Conservation (phyloP, 1,284 basidiomycete genomes). For the Polyporus tsugae region DNA sequence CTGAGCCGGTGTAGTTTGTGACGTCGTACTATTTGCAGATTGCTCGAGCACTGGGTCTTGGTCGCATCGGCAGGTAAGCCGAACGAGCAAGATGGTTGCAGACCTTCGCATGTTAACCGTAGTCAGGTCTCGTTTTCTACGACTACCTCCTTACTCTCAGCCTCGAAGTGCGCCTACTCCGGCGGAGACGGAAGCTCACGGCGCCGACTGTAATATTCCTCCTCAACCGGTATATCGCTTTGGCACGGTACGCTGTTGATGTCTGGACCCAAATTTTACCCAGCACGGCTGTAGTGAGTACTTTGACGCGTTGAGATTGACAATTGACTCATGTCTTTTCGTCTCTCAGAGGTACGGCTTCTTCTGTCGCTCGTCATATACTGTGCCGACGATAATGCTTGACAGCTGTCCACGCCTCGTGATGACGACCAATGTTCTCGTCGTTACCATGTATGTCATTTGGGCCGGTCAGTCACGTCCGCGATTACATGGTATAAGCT, state of each 20-base stretch:
- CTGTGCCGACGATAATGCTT: not conserved
- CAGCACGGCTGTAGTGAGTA: not conserved
- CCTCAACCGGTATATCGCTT: slow-evolving; percentile 26
- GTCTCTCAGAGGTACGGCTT: not conserved
- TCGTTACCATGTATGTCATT: not conserved
- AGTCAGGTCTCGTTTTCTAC: slow-evolving; percentile 22
- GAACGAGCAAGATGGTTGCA: not conserved
- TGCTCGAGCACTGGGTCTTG: not conserved
- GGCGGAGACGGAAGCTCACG: slow-evolving; percentile 22
- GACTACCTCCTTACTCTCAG: slow-evolving; percentile 25
- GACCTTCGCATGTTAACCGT: not conserved
- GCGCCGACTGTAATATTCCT: slow-evolving; percentile 21
- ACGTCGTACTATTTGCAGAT: not conserved
- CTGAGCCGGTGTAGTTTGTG: no score
- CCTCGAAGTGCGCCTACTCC: slow-evolving; percentile 22
- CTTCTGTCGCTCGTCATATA: not conserved
- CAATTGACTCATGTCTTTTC: not conserved
- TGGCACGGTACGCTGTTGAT: not conserved
- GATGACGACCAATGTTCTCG: not conserved
- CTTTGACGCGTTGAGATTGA: not conserved
- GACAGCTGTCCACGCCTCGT: not conserved
- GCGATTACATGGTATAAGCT: not conserved
- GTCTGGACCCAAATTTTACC: not conserved
- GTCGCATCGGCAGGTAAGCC: not conserved
- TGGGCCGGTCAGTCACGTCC: not conserved